These are phyloP conservation scores for Suhomyces maxii DNA, from an alignment of 1,139 yeast genomes.

Conservation along the genomic window DNA sequence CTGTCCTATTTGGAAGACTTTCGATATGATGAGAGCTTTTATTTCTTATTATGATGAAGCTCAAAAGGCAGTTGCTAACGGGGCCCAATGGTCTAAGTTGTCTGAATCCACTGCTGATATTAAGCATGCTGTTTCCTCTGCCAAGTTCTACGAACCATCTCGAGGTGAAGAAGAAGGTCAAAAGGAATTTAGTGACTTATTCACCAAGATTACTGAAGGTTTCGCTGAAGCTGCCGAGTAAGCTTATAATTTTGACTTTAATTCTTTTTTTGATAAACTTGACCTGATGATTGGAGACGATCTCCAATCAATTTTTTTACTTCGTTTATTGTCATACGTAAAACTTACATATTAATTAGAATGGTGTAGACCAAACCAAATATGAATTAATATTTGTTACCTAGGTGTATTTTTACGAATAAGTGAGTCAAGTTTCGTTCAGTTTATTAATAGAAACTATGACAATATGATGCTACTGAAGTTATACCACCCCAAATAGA, in stretches of 20 bases:
- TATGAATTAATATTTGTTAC: too few species aligned
- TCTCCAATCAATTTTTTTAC: background rate
- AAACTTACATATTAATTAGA: background rate
- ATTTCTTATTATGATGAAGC: constrained; percentile 93
- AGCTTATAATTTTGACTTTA: constrained; percentile 13
- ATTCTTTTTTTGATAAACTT: constrained; percentile 6
- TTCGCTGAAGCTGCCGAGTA: constrained; percentile 95
- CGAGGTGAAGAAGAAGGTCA: constrained; percentile 79
- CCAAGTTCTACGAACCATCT: constrained; percentile 95
- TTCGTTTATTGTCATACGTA: constrained; percentile 4
- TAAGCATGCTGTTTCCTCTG: constrained; percentile 88
- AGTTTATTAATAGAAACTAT: background rate
- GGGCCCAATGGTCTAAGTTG: constrained; percentile 92
- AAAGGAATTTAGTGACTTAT: constrained; percentile 73
- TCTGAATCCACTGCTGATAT: constrained; percentile 86
- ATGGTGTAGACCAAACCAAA: background rate
- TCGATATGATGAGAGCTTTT: constrained; percentile 95
- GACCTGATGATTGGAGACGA: background rate
- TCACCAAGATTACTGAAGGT: constrained; percentile 77
- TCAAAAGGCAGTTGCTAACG: constrained; percentile 91
- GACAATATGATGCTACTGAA: background rate
- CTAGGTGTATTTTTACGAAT: too few species aligned
- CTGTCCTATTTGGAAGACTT: constrained; percentile 99
- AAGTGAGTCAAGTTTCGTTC: background rate
- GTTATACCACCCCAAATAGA: background rate